Percentiles rank a stretch among this genome's conserved stretches.
phyloP scores from a whole-genome alignment of 2,329 filamentous ascomycete genomes.

The Botryosphaeria dothidea region DNA sequence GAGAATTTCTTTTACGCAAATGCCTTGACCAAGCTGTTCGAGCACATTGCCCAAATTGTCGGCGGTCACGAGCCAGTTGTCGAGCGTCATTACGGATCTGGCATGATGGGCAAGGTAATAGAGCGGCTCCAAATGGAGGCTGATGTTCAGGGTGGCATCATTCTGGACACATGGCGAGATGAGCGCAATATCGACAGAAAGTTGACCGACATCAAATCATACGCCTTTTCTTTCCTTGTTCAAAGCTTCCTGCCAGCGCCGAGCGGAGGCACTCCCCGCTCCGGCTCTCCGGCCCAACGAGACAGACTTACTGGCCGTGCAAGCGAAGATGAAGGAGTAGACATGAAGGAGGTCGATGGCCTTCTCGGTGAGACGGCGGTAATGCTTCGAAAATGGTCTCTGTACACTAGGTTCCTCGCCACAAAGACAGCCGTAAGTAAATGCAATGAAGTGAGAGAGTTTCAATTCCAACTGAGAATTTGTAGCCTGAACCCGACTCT shows the following conservation, averaged over 20 bases:
- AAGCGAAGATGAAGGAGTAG: conserved; percentile 88
- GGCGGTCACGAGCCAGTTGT: conserved; percentile 89
- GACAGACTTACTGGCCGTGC: conserved; percentile 49
- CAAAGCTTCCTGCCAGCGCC: conserved; percentile 84
- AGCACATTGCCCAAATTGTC: conserved; percentile 96
- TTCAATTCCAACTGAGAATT: conserved; percentile 18
- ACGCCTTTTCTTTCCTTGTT: conserved; percentile 94
- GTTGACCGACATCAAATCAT: conserved; percentile 93
- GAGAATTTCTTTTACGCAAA: conserved; percentile 92
- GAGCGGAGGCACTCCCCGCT: conserved; percentile 62
- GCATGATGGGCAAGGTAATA: conserved; percentile 93
- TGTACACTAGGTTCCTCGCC: conserved; percentile 87
- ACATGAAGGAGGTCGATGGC: conserved; percentile 94
- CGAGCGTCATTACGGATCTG: conserved; percentile 87
- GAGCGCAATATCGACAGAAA: conserved; percentile 82
- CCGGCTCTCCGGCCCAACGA: conserved; percentile 70
- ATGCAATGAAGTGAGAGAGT: conserved; percentile 22
- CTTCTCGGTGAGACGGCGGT: conserved; percentile 83
- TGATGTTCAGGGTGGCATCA: conserved; percentile 92
- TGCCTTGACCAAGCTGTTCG: conserved; percentile 87
- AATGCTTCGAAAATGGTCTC: conserved; percentile 91
- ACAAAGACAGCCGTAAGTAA: conserved; percentile 75
- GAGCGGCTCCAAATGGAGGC: conserved; percentile 91
- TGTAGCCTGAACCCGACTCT: conserved; percentile 48
- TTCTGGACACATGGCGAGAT: conserved; percentile 93